Conservation (phyloP, 306 rosid genomes). For the Myrica gale region DNA sequence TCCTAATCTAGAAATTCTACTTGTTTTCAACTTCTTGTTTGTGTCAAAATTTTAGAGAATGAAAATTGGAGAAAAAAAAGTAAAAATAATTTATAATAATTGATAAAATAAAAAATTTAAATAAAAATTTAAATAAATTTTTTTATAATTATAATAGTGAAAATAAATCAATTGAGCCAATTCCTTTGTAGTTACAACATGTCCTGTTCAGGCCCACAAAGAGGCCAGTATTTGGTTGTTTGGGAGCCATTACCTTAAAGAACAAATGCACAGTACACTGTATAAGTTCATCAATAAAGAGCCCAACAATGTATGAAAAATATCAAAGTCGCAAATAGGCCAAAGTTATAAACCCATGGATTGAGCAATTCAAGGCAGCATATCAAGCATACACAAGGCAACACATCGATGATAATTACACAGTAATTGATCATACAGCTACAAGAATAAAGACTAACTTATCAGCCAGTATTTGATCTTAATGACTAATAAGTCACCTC, state of each 20-base stretch:
- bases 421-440: background rate
- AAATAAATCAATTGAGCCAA: no score
- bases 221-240: constrained; percentile 77
- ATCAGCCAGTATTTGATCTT: background rate
- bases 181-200: constrained; percentile 75
- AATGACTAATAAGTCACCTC: no score
- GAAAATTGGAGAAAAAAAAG: no score
- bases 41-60: no score
- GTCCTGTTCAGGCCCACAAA: constrained; percentile 87
- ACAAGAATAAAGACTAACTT: background rate
- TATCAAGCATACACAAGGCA: background rate
- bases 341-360: no score
- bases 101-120: no score
- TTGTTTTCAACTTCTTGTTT: no score
- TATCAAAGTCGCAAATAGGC: background rate
- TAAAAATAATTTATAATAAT: no score
- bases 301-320: background rate
- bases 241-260: constrained; percentile 77
- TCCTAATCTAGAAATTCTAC: no score
- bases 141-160: no score
- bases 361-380: no score
- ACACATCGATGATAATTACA: background rate
- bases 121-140: no score
- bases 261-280: background rate
- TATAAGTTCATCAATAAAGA: background rate